A percentile compares a stretch with the other conserved stretches of the same genome.
Conservation (phyloP, 495 filamentous ascomycete species). For the Penicillium odoratum region DNA sequence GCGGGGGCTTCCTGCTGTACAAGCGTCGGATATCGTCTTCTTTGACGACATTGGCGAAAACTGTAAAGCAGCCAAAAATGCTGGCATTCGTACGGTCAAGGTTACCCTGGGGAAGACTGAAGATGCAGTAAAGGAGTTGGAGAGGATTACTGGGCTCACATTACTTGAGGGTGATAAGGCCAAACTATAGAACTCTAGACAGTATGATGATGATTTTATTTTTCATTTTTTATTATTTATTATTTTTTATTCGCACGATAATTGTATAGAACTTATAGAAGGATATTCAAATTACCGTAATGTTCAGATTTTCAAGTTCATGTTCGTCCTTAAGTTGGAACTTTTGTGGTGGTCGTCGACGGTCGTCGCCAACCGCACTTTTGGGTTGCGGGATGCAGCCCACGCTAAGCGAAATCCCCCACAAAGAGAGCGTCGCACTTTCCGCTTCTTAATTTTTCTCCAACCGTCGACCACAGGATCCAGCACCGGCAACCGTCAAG, state of each 20-base stretch:
- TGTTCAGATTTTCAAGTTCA: not conserved
- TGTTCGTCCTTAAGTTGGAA: not conserved
- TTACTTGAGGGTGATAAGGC: slow-evolving; percentile 50
- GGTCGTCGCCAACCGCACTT: slow-evolving; percentile 46
- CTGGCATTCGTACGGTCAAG: slow-evolving; percentile 81
- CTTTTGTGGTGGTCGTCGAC: slow-evolving; percentile 15
- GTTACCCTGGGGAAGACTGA: slow-evolving; percentile 75
- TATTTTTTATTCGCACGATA: not conserved
- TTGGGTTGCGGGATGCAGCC: slow-evolving; percentile 38
- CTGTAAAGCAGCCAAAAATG: slow-evolving; percentile 71
- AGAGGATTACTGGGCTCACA: slow-evolving; percentile 55
- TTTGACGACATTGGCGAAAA: slow-evolving; percentile 97
- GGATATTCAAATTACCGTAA: too few relatives aligned
- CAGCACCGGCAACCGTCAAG: slow-evolving; percentile 45
- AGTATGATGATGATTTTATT: not conserved
- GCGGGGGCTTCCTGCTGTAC: slow-evolving; percentile 54
- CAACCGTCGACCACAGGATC: slow-evolving; percentile 31
- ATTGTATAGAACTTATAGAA: not conserved
- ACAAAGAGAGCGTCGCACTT: slow-evolving; percentile 42
- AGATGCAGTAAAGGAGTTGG: slow-evolving; percentile 72
- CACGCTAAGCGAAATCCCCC: slow-evolving; percentile 49
- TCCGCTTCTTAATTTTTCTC: slow-evolving; percentile 22
- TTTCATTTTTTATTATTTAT: not conserved
- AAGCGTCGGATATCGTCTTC: slow-evolving; percentile 74
- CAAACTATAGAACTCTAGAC: slow-evolving; percentile 28